These are phyloP conservation scores for Ogataea nakhonphanomensis DNA, from an alignment of 805 yeast species.

Conservation along the genomic window DNA sequence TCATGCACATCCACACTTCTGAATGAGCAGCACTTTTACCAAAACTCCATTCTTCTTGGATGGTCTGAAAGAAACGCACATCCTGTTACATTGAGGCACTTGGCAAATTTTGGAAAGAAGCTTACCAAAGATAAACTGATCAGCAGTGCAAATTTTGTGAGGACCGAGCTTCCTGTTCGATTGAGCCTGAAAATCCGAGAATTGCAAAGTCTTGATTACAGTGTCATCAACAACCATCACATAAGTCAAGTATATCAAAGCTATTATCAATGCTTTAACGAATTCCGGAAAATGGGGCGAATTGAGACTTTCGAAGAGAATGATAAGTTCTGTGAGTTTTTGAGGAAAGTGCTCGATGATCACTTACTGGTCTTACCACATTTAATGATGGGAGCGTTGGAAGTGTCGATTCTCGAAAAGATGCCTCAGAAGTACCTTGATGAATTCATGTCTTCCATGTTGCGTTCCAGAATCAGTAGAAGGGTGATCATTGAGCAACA, in stretches of 20 bases:
- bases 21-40: constrained; percentile 78
- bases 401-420: constrained; percentile 57
- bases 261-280: constrained; percentile 83
- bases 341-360: constrained; percentile 66
- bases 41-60: constrained; percentile 61
- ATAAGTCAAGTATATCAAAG: constrained; percentile 81
- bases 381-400: constrained; percentile 89
- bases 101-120: constrained; percentile 84
- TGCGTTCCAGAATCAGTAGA: constrained; percentile 84
- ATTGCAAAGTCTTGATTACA: constrained; percentile 75
- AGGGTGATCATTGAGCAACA: constrained; percentile 92
- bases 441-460: constrained; percentile 66
- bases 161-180: constrained; percentile 80
- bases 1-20: constrained; percentile 15
- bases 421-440: constrained; percentile 67
- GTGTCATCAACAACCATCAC: constrained; percentile 81
- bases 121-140: constrained; percentile 74
- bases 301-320: constrained; percentile 74
- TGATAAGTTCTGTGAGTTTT: constrained; percentile 60
- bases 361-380: constrained; percentile 83
- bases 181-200: constrained; percentile 77
- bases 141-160: constrained; percentile 82
- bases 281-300: constrained; percentile 68
- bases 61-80: constrained; percentile 70
- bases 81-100: constrained; percentile 85